These are phyloP conservation scores for Sporothrix brasiliensis DNA, from an alignment of 2,329 filamentous ascomycete genomes.

Conservation along the genomic window DNA sequence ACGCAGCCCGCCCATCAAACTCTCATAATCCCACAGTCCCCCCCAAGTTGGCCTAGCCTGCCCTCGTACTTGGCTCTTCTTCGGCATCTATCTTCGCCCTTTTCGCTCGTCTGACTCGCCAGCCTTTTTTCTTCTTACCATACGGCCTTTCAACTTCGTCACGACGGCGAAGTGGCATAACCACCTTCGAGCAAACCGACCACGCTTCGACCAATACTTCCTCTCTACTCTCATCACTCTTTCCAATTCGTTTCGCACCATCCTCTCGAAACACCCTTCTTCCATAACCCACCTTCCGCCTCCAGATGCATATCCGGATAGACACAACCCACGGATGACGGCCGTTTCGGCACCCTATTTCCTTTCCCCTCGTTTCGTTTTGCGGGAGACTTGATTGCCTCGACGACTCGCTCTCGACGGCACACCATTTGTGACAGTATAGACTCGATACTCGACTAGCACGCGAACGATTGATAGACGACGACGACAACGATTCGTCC, in stretches of 20 bases:
- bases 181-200: conserved; percentile 8
- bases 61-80: conserved; percentile 6
- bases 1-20: conserved; percentile 28
- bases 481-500: neutral
- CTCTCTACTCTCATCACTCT: neutral
- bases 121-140: conserved; percentile 1
- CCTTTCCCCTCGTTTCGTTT: neutral
- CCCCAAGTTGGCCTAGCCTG: conserved; percentile 24
- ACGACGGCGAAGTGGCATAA: conserved; percentile 11
- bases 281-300: neutral
- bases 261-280: neutral
- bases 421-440: neutral
- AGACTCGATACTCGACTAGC: neutral
- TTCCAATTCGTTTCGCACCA: neutral
- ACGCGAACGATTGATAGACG: neutral
- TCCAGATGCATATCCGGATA: conserved; percentile 33
- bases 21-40: conserved; percentile 28
- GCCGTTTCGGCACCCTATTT: conserved; percentile 32
- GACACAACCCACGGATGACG: conserved; percentile 34
- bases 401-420: neutral
- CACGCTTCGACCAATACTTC: neutral
- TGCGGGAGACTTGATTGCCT: neutral
- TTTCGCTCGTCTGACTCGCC: neutral
- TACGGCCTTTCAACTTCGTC: neutral
- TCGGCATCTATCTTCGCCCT: neutral